These are phyloP conservation scores for Babesia gibsoni DNA, from an alignment of 169 alveolate genomes.

Conservation along the genomic window DNA sequence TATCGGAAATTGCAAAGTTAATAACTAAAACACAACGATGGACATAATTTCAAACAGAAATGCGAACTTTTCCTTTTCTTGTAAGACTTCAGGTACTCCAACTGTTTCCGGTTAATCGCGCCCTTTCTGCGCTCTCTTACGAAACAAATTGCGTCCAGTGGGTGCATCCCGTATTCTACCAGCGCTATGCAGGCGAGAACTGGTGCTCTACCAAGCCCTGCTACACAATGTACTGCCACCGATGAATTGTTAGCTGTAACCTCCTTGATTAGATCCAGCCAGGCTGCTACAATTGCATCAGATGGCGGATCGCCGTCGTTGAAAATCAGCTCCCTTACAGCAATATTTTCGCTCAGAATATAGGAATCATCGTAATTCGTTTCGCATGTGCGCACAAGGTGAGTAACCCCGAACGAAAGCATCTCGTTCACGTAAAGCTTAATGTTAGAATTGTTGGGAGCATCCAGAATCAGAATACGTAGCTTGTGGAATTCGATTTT, in stretches of 20 bases:
- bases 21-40: slow-evolving; percentile 58
- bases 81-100: slow-evolving; percentile 71
- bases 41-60: slow-evolving; percentile 63
- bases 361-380: slow-evolving; percentile 77
- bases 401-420: slow-evolving; percentile 78
- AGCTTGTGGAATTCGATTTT: slow-evolving; percentile 79
- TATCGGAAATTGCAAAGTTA: no score
- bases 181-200: slow-evolving; percentile 87
- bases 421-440: slow-evolving; percentile 79
- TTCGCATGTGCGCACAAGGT: slow-evolving; percentile 89
- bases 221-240: slow-evolving; percentile 91
- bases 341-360: slow-evolving; percentile 71
- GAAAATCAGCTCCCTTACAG: slow-evolving; percentile 80
- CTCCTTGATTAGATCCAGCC: slow-evolving; percentile 81
- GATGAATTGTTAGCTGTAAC: slow-evolving; percentile 74
- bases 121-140: slow-evolving; percentile 86
- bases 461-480: slow-evolving; percentile 83
- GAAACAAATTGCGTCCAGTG: slow-evolving; percentile 85
- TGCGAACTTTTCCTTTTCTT: slow-evolving; percentile 61
- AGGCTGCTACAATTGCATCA: slow-evolving; percentile 75
- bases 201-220: slow-evolving; percentile 92
- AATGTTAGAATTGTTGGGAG: slow-evolving; percentile 83
- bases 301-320: slow-evolving; percentile 91
- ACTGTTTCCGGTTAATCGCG: slow-evolving; percentile 77
- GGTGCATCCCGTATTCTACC: slow-evolving; percentile 87